These are phyloP conservation scores for Lipomyces kockii DNA, from an alignment of 805 yeast genomes.

Conservation along the genomic window DNA sequence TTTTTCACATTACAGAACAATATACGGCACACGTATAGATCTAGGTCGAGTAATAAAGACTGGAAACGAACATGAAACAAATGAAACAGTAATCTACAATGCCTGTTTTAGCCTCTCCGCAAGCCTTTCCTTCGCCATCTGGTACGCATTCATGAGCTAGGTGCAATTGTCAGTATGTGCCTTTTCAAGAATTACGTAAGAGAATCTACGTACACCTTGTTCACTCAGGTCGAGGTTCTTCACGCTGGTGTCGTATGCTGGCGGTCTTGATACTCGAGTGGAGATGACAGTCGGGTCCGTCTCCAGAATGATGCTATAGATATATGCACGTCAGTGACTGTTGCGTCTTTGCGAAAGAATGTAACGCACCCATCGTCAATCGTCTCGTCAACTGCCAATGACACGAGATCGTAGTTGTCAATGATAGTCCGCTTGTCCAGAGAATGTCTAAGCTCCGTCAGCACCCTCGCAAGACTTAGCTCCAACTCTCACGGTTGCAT, in stretches of 20 bases:
- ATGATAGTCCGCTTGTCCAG: constrained; percentile 78
- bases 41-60: not conserved
- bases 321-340: not conserved
- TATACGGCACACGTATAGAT: not conserved
- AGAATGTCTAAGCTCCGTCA: constrained; percentile 45
- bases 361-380: constrained; percentile 68
- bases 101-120: constrained; percentile 37
- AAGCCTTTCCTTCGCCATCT: constrained; percentile 33
- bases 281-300: constrained; percentile 86
- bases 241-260: constrained; percentile 62
- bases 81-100: constrained; percentile 10
- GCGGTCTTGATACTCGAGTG: constrained; percentile 88
- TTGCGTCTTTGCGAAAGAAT: no score
- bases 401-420: constrained; percentile 83
- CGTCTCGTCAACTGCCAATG: constrained; percentile 87
- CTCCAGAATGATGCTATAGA: constrained; percentile 72
- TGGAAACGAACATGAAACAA: not conserved
- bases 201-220: constrained; percentile 51
- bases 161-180: constrained; percentile 9
- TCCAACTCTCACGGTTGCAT: constrained; percentile 26
- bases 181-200: not conserved
- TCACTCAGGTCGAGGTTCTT: constrained; percentile 49
- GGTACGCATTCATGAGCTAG: constrained; percentile 36
- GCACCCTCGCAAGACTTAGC: not conserved
- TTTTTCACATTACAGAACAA: not conserved